These are phyloP conservation scores for Pichia sp. DNA, from an alignment of 1,139 yeast genomes.

Conservation along the genomic window DNA sequence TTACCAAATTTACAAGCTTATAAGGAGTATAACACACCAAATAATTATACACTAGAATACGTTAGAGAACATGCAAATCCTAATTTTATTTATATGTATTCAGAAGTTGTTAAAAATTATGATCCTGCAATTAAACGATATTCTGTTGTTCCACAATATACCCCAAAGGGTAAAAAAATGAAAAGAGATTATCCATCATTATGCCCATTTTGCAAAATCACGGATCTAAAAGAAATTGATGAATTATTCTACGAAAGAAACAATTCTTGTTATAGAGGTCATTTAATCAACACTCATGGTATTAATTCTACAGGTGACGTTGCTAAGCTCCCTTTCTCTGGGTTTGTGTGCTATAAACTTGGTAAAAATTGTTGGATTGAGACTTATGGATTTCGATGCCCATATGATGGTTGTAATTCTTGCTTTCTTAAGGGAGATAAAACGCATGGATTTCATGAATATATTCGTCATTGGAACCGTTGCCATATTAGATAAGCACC, in stretches of 20 bases:
- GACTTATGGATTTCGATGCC: constrained; percentile 12
- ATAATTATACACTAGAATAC: constrained; percentile 7
- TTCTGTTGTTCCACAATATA: neutral
- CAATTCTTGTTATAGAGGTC: constrained; percentile 18
- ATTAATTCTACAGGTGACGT: constrained; percentile 10
- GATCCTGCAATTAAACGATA: constrained; percentile 12
- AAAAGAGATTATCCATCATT: constrained; percentile 14
- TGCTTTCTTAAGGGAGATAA: constrained; percentile 14
- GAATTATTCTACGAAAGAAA: constrained; percentile 15
- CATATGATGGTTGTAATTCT: constrained; percentile 5
- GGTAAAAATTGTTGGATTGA: constrained; percentile 12
- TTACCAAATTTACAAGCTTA: constrained; percentile 8
- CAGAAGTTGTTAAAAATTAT: constrained; percentile 6
- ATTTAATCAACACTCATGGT: constrained; percentile 17
- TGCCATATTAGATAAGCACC: constrained; percentile 2
- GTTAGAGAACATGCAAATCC: constrained; percentile 6
- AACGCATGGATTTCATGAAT: constrained; percentile 14
- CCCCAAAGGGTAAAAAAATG: constrained; percentile 7
- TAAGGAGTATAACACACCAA: constrained; percentile 12
- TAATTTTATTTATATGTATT: constrained; percentile 1
- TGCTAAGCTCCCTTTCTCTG: constrained; percentile 9
- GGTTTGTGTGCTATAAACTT: constrained; percentile 12
- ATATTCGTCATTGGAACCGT: constrained; percentile 14
- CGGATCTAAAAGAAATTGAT: constrained; percentile 3
- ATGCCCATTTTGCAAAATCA: constrained; percentile 13